A percentile compares a stretch with the other conserved stretches of the same genome.
phyloP scores from a whole-genome alignment of 352 stramenopile genomes.

The Phytopythium cucurbitacearum region DNA sequence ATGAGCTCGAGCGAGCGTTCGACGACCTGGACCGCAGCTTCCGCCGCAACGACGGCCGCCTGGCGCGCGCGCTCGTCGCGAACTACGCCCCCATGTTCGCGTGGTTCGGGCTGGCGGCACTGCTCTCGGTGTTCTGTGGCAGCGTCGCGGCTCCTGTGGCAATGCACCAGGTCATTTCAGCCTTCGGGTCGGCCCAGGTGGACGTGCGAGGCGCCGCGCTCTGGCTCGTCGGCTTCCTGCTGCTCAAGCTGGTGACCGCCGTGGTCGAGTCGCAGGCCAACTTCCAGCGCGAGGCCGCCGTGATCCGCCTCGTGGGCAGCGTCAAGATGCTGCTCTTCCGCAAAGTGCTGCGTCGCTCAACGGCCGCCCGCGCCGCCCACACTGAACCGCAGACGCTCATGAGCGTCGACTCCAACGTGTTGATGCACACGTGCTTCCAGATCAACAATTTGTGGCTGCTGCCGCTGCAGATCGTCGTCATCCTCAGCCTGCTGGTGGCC shows the following conservation, averaged over 20 bases:
- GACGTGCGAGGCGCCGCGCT: conserved; percentile 12
- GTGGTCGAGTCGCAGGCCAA: conserved; percentile 19
- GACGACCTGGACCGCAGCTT: conserved; percentile 17
- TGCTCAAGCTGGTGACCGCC: conserved; percentile 20
- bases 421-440: conserved; percentile 23
- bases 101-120: conserved; percentile 12
- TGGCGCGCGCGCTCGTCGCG: conserved; percentile 15
- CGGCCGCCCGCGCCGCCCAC: conserved; percentile 17
- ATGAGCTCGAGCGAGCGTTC: conserved; percentile 11
- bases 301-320: conserved; percentile 17
- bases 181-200: conserved; percentile 17
- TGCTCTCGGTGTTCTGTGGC: conserved; percentile 12
- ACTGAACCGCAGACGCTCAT: conserved; percentile 8
- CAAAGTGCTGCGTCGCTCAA: conserved; percentile 34
- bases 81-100: conserved; percentile 18
- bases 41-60: conserved; percentile 6
- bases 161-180: conserved; percentile 30
- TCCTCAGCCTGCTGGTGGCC: conserved; percentile 6
- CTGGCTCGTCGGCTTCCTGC: conserved; percentile 35
- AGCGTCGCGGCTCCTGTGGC: conserved; percentile 38
- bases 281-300: conserved; percentile 19
- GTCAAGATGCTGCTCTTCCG: conserved; percentile 30
- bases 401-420: conserved; percentile 22
- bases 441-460: conserved; percentile 42
- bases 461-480: conserved; percentile 26